phyloP scores from a whole-genome alignment of 352 stramenopile genomes.

The Globisporangium canariense region DNA sequence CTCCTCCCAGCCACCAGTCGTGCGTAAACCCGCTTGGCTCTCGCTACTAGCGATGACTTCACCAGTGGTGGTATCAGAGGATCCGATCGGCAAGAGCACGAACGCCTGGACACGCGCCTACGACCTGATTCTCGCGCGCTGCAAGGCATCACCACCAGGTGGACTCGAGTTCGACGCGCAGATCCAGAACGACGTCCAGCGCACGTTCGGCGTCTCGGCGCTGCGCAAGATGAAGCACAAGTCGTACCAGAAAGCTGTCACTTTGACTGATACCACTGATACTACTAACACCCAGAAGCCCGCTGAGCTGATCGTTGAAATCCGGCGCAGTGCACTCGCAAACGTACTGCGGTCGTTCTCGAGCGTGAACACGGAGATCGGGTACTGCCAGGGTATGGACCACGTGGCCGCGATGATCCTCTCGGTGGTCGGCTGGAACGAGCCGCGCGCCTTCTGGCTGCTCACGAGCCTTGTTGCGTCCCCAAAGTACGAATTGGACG shows the following conservation, averaged over 20 bases:
- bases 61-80: constrained; percentile 1
- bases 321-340: constrained; percentile 34
- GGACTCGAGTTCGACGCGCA: constrained; percentile 56
- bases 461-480: constrained; percentile 53
- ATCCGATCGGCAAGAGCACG: not conserved
- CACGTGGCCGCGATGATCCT: constrained; percentile 60
- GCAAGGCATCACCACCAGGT: constrained; percentile 21
- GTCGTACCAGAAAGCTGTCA: constrained; percentile 18
- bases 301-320: constrained; percentile 22
- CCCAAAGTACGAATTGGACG: constrained; percentile 53
- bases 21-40: constrained; percentile 11
- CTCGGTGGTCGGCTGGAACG: constrained; percentile 62
- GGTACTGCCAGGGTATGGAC: constrained; percentile 79
- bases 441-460: constrained; percentile 67
- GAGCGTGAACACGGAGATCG: constrained; percentile 64
- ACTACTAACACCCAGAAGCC: not conserved
- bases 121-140: constrained; percentile 45
- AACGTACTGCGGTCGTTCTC: constrained; percentile 66
- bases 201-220: constrained; percentile 65
- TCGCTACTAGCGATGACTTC: not conserved
- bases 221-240: constrained; percentile 32
- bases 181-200: constrained; percentile 61
- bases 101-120: constrained; percentile 35
- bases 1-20: not conserved
- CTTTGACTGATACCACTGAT: not conserved